Percentiles rank a stretch among this genome's conserved stretches.
These are phyloP conservation scores for Venturia carpophila DNA, from an alignment of 2,329 filamentous ascomycete genomes.

Conservation along the genomic window DNA sequence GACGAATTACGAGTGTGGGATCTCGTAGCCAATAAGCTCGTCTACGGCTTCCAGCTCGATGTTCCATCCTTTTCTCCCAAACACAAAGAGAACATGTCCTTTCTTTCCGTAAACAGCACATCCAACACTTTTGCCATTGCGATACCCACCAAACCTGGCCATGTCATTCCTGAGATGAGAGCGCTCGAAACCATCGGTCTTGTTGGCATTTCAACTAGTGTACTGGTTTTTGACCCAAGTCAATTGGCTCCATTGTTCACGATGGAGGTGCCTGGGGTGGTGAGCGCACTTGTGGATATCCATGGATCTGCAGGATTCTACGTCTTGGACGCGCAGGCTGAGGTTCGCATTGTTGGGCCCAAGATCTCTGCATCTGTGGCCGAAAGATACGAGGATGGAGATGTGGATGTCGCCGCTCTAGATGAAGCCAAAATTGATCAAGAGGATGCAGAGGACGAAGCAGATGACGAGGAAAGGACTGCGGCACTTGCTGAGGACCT, in stretches of 20 bases:
- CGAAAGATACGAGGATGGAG: background rate
- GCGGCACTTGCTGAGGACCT: background rate
- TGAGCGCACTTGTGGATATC: constrained; percentile 60
- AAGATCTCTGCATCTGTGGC: constrained; percentile 21
- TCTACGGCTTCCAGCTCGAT: constrained; percentile 55
- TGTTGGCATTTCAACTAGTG: constrained; percentile 23
- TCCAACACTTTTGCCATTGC: constrained; percentile 38
- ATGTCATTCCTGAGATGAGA: background rate
- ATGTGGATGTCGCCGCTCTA: background rate
- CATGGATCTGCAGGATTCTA: constrained; percentile 63
- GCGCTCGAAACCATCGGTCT: background rate
- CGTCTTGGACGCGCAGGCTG: constrained; percentile 65
- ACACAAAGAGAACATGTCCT: constrained; percentile 38
- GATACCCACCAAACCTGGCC: constrained; percentile 22
- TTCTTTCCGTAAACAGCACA: constrained; percentile 63
- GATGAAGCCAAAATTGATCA: background rate
- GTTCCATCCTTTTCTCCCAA: constrained; percentile 30
- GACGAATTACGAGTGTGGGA: constrained; percentile 73
- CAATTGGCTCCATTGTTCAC: constrained; percentile 52
- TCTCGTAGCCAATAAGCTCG: constrained; percentile 67
- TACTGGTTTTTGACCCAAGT: constrained; percentile 61
- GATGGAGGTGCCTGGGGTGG: constrained; percentile 46
- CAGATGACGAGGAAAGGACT: constrained; percentile 10
- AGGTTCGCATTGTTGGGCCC: constrained; percentile 48
- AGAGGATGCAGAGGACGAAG: background rate